Evolutionary conservation across 768 basidiomycete species (phyloP).

Genomic region (Lepiota brunneoincarnata): DNA sequence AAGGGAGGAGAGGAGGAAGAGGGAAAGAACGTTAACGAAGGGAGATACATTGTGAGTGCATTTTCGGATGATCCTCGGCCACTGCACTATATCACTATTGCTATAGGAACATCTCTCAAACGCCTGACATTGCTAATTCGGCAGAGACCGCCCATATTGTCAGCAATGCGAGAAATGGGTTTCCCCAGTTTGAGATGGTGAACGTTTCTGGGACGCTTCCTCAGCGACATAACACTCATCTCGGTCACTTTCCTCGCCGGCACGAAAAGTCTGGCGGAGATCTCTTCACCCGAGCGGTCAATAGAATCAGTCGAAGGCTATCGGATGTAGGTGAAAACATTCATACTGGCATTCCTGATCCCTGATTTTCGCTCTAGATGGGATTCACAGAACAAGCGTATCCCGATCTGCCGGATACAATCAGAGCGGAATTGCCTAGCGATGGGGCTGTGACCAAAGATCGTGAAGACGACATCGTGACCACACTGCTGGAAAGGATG

Average conservation of each 20-base stretch:
- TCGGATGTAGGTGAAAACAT: conserved; percentile 51
- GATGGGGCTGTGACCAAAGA: conserved; percentile 46
- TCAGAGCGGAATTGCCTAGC: conserved; percentile 47
- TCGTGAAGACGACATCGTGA: conserved; percentile 63
- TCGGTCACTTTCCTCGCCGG: conserved; percentile 32
- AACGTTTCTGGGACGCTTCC: conserved; percentile 37
- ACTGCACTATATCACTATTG: background rate
- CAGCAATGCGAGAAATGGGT: conserved; percentile 58
- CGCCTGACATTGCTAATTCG: background rate
- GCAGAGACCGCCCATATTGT: conserved; percentile 33
- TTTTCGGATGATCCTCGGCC: background rate
- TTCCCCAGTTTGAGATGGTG: conserved; percentile 63
- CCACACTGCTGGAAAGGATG: conserved; percentile 57
- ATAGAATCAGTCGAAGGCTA: conserved; percentile 55
- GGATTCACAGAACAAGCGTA: conserved; percentile 63
- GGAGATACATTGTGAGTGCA: conserved; percentile 12
- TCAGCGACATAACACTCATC: conserved; percentile 37
- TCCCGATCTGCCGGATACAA: conserved; percentile 48
- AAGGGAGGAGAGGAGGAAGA: conserved; percentile 45
- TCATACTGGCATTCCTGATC: background rate
- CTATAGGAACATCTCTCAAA: background rate
- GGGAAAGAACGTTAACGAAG: conserved; percentile 21
- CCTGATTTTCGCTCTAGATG: conserved; percentile 47
- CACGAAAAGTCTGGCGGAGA: conserved; percentile 27
- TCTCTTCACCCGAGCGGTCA: conserved; percentile 36